Base-by-base conservation (phyloP, 2,329 filamentous ascomycete genomes). In the Cladosporium sp. region DNA sequence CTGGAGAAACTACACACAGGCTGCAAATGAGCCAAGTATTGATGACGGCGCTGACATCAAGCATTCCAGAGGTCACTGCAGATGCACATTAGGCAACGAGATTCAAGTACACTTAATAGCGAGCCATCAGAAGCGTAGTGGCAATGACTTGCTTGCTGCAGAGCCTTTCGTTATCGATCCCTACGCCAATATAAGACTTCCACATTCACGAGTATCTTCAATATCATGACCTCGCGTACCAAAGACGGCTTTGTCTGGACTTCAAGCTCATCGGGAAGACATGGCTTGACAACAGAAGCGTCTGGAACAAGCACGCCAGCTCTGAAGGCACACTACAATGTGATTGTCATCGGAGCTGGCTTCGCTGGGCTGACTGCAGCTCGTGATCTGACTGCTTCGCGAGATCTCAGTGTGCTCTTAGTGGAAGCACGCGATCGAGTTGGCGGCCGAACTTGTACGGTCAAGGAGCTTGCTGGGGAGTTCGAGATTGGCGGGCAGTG, bases 401-500 rank as follows among this genome's bases (percentile, higher is more conserved):
- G 66, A 76, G 78, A 79, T 0, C 68, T 77, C 5, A 76, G 74
- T 18, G 80, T 82, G 0, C 72, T 84, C 1, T 75, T 84, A 2
- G 63, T 84, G 0, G 82, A 84, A 71, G 81, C 78, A 0, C 77
- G 82, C 21, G 81, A 85, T 68, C 75, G 82, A 0, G 80, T 84
- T 57, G 82, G 82, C 18, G 82, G 82, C 1, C 78, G 82, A 0
- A 81, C 81, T 1, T 84, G 80, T 78, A 80, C 79, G 0, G 78
- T 79, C 18, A 78, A 81, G 40, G 80, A 81, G 10, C 75, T 72
- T 0, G 80, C 79, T 0, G 80, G 83, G 21, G 77, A 77, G 0
- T 82, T 78, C 58, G 83, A 84, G 60, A 80, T 84, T 77, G 82
- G 82, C 0, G 83, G 83, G 0, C 83, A 81, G 0, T 84, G 81